Evolutionary conservation across 2,329 filamentous ascomycete genomes (phyloP).

Genomic region (Hypomyces rosellus): DNA sequence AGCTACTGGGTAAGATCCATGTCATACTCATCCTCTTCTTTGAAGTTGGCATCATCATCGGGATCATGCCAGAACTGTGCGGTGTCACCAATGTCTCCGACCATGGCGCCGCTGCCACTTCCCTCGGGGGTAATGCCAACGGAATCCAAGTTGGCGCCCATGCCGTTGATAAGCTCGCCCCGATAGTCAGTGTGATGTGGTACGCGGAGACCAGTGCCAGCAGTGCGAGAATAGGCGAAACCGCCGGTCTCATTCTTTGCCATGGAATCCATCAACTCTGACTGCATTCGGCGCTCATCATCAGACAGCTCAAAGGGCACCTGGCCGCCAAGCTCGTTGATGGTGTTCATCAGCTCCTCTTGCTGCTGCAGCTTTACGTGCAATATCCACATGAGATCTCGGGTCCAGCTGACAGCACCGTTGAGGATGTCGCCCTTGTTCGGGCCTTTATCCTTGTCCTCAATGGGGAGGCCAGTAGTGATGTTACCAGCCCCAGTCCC

Average conservation of each 20-base stretch:
- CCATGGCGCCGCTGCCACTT: slow-evolving; percentile 30
- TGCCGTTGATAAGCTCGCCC: slow-evolving; percentile 63
- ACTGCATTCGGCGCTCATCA: slow-evolving; percentile 92
- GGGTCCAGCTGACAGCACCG: slow-evolving; percentile 92
- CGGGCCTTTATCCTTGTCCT: slow-evolving; percentile 97
- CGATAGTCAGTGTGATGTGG: slow-evolving; percentile 89
- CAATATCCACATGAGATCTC: slow-evolving; percentile 96
- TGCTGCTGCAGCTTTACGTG: slow-evolving; percentile 86
- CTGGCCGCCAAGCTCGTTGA: slow-evolving; percentile 64
- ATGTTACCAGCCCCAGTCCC: slow-evolving; percentile 70
- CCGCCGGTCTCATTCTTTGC: slow-evolving; percentile 67
- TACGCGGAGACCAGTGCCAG: slow-evolving; percentile 81
- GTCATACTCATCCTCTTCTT: slow-evolving; percentile 89
- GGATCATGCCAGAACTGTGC: slow-evolving; percentile 61
- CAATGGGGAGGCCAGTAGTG: slow-evolving; percentile 83
- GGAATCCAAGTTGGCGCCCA: slow-evolving; percentile 29
- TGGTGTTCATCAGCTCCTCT: slow-evolving; percentile 73
- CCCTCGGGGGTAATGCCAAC: slow-evolving; percentile 35
- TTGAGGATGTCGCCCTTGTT: slow-evolving; percentile 99
- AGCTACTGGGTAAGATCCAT: slow-evolving; percentile 59
- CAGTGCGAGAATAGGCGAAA: slow-evolving; percentile 79
- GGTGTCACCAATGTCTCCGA: slow-evolving; percentile 42
- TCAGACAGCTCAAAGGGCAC: slow-evolving; percentile 81
- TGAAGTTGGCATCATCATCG: slow-evolving; percentile 74
- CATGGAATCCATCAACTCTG: slow-evolving; percentile 81